Conservation (phyloP, 75 land plant species). For the Picea sitchensis region DNA sequence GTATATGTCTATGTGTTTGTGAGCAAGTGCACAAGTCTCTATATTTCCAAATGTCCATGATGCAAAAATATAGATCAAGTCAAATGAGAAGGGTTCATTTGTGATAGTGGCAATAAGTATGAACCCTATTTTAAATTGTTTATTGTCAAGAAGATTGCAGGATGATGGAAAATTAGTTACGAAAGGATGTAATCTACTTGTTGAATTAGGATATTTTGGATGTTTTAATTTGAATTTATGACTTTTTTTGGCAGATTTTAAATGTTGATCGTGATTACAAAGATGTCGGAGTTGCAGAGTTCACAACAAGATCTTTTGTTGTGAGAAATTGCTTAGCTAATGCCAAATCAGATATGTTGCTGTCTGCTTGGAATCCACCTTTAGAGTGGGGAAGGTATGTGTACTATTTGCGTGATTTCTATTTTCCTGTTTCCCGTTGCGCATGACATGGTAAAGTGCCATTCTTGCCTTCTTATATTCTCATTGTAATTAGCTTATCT, state of each 20-base stretch:
- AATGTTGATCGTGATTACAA: constrained; percentile 97
- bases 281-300: constrained; percentile 88
- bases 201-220: no score
- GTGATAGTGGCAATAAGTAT: no score
- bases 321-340: constrained; percentile 81
- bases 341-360: constrained; percentile 84
- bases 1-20: no score
- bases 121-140: not conserved
- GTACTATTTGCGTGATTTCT: not conserved
- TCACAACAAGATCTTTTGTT: constrained; percentile 86
- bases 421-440: not conserved
- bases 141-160: not conserved
- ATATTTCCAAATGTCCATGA: constrained; percentile 2
- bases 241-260: constrained; percentile 56
- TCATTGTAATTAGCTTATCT: not conserved
- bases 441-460: not conserved
- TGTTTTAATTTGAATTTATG: not conserved
- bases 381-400: constrained; percentile 93
- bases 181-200: not conserved
- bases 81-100: not conserved
- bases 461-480: not conserved
- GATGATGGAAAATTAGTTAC: not conserved
- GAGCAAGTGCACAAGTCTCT: no score
- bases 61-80: no score
- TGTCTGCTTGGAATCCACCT: constrained; percentile 99